phyloP scores from a whole-genome alignment of 179 eudicot genomes.

The Drosera spatulata region DNA sequence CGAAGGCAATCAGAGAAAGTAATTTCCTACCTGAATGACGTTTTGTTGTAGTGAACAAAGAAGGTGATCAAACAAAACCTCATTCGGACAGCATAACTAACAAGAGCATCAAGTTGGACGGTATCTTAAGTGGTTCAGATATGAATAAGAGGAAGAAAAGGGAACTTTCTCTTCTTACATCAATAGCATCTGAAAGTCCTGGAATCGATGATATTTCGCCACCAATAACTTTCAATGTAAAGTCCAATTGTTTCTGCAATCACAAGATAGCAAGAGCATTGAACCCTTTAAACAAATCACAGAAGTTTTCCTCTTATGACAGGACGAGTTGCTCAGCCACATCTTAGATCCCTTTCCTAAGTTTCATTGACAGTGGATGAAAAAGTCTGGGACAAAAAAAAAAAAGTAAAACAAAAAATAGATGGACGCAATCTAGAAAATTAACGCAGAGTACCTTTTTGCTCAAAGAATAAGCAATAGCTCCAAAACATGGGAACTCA shows the following conservation, averaged over 20 bases:
- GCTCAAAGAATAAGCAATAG: conserved; percentile 67
- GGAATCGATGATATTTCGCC: conserved; percentile 75
- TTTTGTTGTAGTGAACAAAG: no score
- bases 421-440: no score
- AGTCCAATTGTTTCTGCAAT: conserved; percentile 73
- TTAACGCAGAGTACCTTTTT: conserved; percentile 41
- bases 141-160: background rate
- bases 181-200: conserved; percentile 74
- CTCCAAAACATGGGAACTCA: conserved; percentile 83
- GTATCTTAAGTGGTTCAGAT: background rate
- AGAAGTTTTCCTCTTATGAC: no score
- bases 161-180: conserved; percentile 33
- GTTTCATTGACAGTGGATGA: no score
- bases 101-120: background rate
- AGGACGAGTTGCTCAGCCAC: no score
- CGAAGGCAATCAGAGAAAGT: no score
- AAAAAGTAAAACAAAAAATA: conserved; percentile 1
- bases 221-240: conserved; percentile 74
- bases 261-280: conserved; percentile 5
- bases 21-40: no score
- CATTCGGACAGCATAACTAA: no score
- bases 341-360: no score
- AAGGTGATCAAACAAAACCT: no score
- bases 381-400: background rate
- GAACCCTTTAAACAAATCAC: no score